A percentile compares a stretch with the other conserved stretches of the same genome.
Evolutionary conservation across 768 basidiomycete genomes (phyloP).

Genomic region (Agaricus bisporus): DNA sequence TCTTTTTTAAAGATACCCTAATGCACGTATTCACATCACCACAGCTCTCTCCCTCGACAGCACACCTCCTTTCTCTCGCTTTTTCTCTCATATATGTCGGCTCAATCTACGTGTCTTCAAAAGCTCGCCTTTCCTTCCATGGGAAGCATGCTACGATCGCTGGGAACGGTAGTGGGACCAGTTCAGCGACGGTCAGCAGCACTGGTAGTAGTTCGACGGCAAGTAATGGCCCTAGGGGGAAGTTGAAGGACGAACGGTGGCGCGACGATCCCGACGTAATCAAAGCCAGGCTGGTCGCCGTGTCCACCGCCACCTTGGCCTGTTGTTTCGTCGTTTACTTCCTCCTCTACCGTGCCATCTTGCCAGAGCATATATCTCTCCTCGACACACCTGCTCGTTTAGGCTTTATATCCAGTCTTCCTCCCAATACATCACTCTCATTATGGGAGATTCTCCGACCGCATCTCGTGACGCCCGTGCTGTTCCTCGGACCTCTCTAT

Average conservation of each 20-base stretch:
- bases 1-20: neutral
- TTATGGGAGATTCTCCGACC: constrained; percentile 27
- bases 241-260: constrained; percentile 41
- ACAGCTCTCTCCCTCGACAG: constrained; percentile 7
- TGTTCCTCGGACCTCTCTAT: constrained; percentile 78
- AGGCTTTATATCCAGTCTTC: neutral
- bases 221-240: constrained; percentile 20
- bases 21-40: neutral
- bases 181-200: neutral
- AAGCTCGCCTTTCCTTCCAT: constrained; percentile 49
- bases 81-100: constrained; percentile 74
- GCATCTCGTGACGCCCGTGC: constrained; percentile 61
- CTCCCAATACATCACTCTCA: neutral
- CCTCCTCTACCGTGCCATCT: constrained; percentile 23
- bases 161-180: neutral
- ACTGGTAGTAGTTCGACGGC: constrained; percentile 14
- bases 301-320: constrained; percentile 51
- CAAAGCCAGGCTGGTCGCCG: constrained; percentile 67
- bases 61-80: constrained; percentile 47
- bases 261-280: constrained; percentile 87
- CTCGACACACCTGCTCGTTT: constrained; percentile 9
- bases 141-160: neutral
- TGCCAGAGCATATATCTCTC: neutral
- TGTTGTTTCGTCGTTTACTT: constrained; percentile 48
- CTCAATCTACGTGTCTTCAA: constrained; percentile 71